phyloP scores from a whole-genome alignment of 202 grass and related monocot species.

The Carex sylvatica region DNA sequence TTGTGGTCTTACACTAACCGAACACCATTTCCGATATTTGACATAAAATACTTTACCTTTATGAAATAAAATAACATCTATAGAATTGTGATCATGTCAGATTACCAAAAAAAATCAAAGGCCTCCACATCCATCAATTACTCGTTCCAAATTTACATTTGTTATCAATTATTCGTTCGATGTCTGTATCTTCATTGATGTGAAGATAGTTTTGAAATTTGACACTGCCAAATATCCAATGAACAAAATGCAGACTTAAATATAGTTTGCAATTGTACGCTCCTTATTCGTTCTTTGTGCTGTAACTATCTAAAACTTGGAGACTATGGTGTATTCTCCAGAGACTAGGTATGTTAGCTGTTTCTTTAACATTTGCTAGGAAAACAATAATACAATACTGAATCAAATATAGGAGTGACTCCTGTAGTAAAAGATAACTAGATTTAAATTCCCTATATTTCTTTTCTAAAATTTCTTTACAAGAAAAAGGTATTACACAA shows the following conservation, averaged over 20 bases:
- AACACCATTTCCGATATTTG: neutral
- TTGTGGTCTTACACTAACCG: neutral
- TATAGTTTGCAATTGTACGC: neutral
- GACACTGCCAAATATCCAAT: neutral
- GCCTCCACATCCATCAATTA: neutral
- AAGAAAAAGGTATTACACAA: neutral
- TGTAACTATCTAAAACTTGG: neutral
- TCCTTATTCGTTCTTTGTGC: neutral
- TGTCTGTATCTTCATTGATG: neutral
- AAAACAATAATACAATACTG: neutral
- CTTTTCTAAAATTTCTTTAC: conserved; percentile 13
- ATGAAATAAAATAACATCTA: conserved; percentile 26
- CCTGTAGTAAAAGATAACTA: neutral
- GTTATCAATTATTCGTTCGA: neutral
- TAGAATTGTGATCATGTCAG: neutral
- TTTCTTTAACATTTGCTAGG: neutral
- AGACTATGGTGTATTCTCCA: neutral
- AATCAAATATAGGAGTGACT: neutral
- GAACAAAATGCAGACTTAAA: neutral
- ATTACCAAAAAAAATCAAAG: no score
- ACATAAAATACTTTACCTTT: neutral
- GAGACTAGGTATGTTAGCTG: neutral
- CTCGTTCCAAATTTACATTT: neutral
- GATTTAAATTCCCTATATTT: neutral
- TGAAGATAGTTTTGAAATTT: neutral